phyloP scores from a whole-genome alignment of 2,329 filamentous ascomycete genomes.

The Fusarium keratoplasticum region DNA sequence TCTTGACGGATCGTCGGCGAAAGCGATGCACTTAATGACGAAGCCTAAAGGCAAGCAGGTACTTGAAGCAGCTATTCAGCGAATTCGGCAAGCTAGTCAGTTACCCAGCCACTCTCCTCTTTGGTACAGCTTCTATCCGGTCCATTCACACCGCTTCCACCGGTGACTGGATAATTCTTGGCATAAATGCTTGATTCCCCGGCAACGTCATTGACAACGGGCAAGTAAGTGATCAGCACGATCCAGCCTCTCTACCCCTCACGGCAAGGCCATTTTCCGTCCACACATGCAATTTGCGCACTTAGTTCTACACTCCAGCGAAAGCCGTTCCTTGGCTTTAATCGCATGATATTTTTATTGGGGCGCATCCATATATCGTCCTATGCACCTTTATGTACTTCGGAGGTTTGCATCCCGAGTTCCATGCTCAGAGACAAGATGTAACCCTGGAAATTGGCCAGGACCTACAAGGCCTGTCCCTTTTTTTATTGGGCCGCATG shows the following conservation, averaged over 20 bases:
- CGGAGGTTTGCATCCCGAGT: slow-evolving; percentile 12
- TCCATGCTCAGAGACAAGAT: background rate
- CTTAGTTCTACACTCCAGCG: background rate
- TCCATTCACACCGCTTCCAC: background rate
- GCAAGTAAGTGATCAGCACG: background rate
- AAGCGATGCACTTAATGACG: background rate
- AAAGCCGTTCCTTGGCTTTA: background rate
- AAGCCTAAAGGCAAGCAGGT: too few relatives aligned
- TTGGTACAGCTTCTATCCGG: background rate
- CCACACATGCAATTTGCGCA: background rate
- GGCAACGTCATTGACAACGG: background rate
- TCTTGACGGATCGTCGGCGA: background rate
- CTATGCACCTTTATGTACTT: background rate
- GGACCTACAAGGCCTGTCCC: background rate
- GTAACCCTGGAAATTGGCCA: slow-evolving; percentile 6
- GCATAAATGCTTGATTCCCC: background rate
- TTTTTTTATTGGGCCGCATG: slow-evolving; percentile 30
- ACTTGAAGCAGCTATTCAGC: background rate
- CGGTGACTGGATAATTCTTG: background rate
- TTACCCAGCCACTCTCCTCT: background rate
- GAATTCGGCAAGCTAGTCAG: background rate
- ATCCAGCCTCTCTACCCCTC: background rate
- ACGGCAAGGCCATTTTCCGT: background rate
- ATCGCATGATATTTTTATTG: slow-evolving; percentile 6
- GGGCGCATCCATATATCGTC: slow-evolving; percentile 9